phyloP scores from a whole-genome alignment of 2,329 filamentous ascomycete species.

The Ceratocystiopsis sp. region DNA sequence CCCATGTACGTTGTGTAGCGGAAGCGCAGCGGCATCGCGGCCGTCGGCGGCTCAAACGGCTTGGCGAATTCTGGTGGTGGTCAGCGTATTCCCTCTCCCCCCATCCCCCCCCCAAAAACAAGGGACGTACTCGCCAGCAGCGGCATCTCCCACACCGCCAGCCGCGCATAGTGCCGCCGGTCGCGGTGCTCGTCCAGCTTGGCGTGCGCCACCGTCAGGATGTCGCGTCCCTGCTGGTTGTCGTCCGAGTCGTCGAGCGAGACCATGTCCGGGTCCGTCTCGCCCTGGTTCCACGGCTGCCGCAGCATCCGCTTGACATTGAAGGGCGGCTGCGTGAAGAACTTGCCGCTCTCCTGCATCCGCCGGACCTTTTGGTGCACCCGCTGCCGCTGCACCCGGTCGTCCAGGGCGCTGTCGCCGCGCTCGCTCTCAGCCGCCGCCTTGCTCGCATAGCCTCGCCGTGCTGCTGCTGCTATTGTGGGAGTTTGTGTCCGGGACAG shows the following conservation, averaged over 20 bases:
- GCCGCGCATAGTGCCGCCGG: conserved; percentile 69
- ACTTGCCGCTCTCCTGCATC: too few relatives aligned
- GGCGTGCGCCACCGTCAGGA: conserved; percentile 65
- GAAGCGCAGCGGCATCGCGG: conserved; percentile 65
- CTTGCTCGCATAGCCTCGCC: not conserved
- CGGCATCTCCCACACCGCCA: conserved; percentile 93
- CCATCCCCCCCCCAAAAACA: too few relatives aligned
- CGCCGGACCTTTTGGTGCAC: too few relatives aligned
- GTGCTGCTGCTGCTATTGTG: not conserved
- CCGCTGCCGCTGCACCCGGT: not conserved
- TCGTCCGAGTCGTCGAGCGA: conserved; percentile 37
- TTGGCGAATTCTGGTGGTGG: conserved; percentile 54
- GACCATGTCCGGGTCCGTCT: conserved; percentile 28
- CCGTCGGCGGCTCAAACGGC: conserved; percentile 56
- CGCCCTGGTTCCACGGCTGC: conserved; percentile 27
- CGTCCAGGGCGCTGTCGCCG: not conserved
- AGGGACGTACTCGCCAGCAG: conserved; percentile 64
- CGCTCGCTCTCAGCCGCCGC: not conserved
- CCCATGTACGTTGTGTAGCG: conserved; percentile 95
- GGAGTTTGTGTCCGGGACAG: not conserved
- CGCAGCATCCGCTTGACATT: too few relatives aligned
- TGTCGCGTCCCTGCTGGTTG: conserved; percentile 64
- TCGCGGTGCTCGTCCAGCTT: conserved; percentile 83
- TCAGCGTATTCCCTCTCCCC: too few relatives aligned
- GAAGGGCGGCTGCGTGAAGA: too few relatives aligned